These are phyloP conservation scores for Jacaranda mimosifolia DNA, from an alignment of 257 asterid genomes.

Conservation along the genomic window DNA sequence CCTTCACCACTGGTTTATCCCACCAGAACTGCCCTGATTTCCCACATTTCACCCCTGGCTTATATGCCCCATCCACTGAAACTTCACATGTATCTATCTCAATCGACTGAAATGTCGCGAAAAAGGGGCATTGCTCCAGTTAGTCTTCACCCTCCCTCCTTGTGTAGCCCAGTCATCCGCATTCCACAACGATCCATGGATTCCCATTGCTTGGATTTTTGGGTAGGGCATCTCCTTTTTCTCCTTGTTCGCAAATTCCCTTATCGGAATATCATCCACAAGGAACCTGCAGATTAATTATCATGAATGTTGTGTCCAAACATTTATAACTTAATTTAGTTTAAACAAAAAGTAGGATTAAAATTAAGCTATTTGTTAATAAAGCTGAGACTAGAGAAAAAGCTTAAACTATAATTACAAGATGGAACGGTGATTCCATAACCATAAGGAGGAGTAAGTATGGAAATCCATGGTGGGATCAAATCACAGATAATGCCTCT, in stretches of 20 bases:
- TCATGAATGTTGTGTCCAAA: no score
- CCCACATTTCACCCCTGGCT: conserved; percentile 47
- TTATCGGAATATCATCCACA: conserved; percentile 62
- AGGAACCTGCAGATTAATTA: conserved; percentile 50
- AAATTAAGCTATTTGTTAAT: neutral
- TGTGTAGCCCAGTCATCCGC: conserved; percentile 76
- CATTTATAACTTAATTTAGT: no score
- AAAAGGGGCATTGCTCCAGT: conserved; percentile 66
- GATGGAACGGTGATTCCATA: conserved; percentile 62
- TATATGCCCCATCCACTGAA: conserved; percentile 34
- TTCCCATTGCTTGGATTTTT: conserved; percentile 60
- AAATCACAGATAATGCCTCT: conserved; percentile 66
- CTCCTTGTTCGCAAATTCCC: conserved; percentile 59
- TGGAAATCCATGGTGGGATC: conserved; percentile 66
- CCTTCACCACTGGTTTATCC: conserved; percentile 63
- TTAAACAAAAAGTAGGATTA: neutral
- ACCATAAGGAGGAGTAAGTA: conserved; percentile 61
- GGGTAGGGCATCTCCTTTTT: conserved; percentile 50
- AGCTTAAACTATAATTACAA: conserved; percentile 36
- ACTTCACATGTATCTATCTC: conserved; percentile 59
- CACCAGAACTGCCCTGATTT: conserved; percentile 59
- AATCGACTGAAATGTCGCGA: conserved; percentile 46
- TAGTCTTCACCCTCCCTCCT: conserved; percentile 69
- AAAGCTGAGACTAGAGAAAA: neutral
- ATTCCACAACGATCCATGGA: conserved; percentile 67